Evolutionary conservation across 768 basidiomycete species (phyloP), one percentile per base, ranked within the genome.

Genomic region (Leccinellum rugosiceps): DNA sequence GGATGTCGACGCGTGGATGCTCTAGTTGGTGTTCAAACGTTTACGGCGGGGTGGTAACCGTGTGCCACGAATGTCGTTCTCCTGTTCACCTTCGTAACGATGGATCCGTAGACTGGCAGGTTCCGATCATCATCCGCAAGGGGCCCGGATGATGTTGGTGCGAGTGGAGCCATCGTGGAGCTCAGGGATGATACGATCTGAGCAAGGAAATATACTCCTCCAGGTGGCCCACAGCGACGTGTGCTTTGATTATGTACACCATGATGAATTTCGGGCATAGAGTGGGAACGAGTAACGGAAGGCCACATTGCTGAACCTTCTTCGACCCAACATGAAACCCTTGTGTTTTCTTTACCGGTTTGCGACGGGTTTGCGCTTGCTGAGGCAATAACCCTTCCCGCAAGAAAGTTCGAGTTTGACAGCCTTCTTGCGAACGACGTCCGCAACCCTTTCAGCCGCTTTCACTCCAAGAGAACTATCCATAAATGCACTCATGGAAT

Each of bases 41-140:
- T 46, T 48, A 47, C 38, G 57, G 54, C 46, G 57, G 43, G 48
- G 51, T 61, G 31, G 64, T 50, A 61, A 61, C 58, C 55, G 28
- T 56, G 52, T 53, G 53, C 46, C 51, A 48, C 43, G 43, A 9
- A 51, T 58, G 59, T 41, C 59, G 52, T 32, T 43, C 61, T 60
- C 53, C 53, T 59, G 60, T 60, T 60, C 60, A 53, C 31, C 53
- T 41, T 21, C 41, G 11, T 43, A 35, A 50, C 43, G 47, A 57
- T 43, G 49, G 45, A 44, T 25, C 58, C 58, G 48, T 51, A 44
- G 34, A 21, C 41, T 43, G 6, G 26, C 32, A 55, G 32, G 45
- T 68, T 68, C 67, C 56, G 67, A 69, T 60, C 58, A 45, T 60
- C 57, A 69, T 68, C 67, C 68, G 58, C 66, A 59, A 58, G 49